Evolutionary conservation across 2,329 filamentous ascomycete species (phyloP), one percentile per base, ranked within the genome.

Genomic region (Rutstroemia sp.): DNA sequence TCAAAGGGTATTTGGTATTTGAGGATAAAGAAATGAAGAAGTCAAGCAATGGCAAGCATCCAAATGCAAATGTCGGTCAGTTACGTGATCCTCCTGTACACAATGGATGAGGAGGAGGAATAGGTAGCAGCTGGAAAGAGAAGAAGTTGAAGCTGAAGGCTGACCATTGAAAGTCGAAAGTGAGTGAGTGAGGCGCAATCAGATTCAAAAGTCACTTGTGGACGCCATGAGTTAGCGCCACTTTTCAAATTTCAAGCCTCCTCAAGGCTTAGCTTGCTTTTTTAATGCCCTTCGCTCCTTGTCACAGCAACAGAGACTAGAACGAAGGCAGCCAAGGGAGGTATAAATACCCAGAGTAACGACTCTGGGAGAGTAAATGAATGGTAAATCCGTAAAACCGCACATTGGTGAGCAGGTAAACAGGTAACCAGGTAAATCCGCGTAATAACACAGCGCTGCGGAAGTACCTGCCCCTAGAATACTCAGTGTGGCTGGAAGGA

Each of bases 91-190:
- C 30, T 9, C 9, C 30, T 34, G 30, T 34, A 34, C 30, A 12
- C 30, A 34, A 34, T 34, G 30, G 30, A 34, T 34, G 30, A 12
- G 12, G 30, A 49, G 21, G 14, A 51, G 19, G 17, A 23, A 21
- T 14, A 38, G 38, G 23, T 48, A 30, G 25, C 37, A 42, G 37
- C 21, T 23, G 34, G 17, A 19, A 30, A 21, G 39, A 30, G n/a
- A 27, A 42, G 45, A 50, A 50, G 37, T 19, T 54, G 38, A 55
- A 50, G 53, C 37, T 55, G 53, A 55, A 51, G 52, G 53, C 34
- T 44, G 46, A 45, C 19, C 42, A 19, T 21, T 45, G n/a, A 45
- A 42, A 19, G 16, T 42, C 16, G 30, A 34, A 34, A 34, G 30
- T 34, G 30, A 34, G 9, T 30, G 19, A 45, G 44, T 47, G 44